Conservation (phyloP, 2,329 filamentous ascomycete genomes). For the Erysiphe pulchra region DNA sequence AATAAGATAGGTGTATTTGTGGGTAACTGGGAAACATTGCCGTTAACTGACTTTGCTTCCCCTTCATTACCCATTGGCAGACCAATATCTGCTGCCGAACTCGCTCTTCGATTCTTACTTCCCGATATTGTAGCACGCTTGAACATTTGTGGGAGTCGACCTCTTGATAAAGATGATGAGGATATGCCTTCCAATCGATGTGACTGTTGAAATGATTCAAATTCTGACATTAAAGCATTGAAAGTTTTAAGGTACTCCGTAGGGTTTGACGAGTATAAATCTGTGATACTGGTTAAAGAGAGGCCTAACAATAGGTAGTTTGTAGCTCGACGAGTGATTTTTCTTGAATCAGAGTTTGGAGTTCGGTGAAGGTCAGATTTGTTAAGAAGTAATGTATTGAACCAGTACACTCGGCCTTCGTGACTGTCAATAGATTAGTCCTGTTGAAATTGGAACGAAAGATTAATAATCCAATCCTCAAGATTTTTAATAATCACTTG, state of each 20-base stretch:
- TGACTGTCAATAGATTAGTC: conserved; percentile 28
- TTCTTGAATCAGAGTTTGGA: conserved; percentile 63
- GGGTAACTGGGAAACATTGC: conserved; percentile 14
- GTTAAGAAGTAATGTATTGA: conserved; percentile 87
- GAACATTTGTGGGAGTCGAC: conserved; percentile 64
- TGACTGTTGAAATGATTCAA: conserved; percentile 76
- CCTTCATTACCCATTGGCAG: conserved; percentile 23
- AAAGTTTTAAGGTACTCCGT: conserved; percentile 71
- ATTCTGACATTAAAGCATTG: conserved; percentile 67
- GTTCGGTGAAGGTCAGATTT: conserved; percentile 55
- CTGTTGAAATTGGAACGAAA: conserved; percentile 1
- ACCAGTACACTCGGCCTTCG: conserved; percentile 89
- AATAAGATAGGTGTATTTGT: conserved; percentile 17
- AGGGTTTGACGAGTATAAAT: conserved; percentile 57
- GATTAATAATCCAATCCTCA: background rate
- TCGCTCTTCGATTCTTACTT: conserved; percentile 30
- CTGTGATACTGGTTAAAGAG: conserved; percentile 69
- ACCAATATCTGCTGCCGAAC: conserved; percentile 32
- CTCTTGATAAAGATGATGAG: conserved; percentile 50
- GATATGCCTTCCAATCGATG: conserved; percentile 51
- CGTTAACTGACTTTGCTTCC: conserved; percentile 20
- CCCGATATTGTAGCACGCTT: conserved; percentile 28
- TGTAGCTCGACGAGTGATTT: conserved; percentile 69
- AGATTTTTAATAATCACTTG: background rate
- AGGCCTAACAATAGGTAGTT: conserved; percentile 85